These are phyloP conservation scores for Hypoxylon fragiforme DNA, from an alignment of 495 filamentous ascomycete genomes.

Conservation along the genomic window DNA sequence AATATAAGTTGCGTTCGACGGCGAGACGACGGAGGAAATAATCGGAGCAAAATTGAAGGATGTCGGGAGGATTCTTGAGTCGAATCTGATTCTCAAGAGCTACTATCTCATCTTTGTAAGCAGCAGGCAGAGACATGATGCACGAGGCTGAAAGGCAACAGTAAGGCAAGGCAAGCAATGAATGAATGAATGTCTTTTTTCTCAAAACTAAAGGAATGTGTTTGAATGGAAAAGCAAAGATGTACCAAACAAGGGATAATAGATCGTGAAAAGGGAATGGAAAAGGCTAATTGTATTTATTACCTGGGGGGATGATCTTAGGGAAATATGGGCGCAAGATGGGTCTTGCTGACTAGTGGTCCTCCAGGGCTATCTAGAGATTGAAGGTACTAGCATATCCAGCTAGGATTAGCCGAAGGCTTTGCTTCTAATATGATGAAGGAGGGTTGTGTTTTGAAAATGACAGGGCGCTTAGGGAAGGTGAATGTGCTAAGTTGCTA, in stretches of 20 bases:
- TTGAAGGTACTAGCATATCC: conserved; percentile 13
- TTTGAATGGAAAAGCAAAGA: neutral
- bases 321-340: conserved; percentile 13
- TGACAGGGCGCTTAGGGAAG: conserved; percentile 20
- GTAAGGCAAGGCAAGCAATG: conserved; percentile 4
- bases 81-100: conserved; percentile 59
- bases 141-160: conserved; percentile 1
- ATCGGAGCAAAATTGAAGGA: conserved; percentile 70
- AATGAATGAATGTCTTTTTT: too few species aligned
- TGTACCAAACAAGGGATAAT: neutral
- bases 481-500: conserved; percentile 26
- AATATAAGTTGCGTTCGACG: conserved; percentile 58
- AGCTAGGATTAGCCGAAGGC: conserved; percentile 28
- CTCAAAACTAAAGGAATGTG: conserved; percentile 3
- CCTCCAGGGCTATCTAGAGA: conserved; percentile 5
- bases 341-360: conserved; percentile 13
- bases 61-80: conserved; percentile 56
- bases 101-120: conserved; percentile 63
- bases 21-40: conserved; percentile 65
- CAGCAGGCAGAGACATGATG: conserved; percentile 39
- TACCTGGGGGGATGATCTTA: conserved; percentile 23
- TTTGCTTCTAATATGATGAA: neutral
- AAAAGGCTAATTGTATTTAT: conserved; percentile 9
- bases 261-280: conserved; percentile 4
- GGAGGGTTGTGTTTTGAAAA: neutral